Percentiles rank a stretch among this genome's conserved stretches.
Conservation (phyloP, 768 basidiomycete species). For the Tylopilus rubrobrunneus region DNA sequence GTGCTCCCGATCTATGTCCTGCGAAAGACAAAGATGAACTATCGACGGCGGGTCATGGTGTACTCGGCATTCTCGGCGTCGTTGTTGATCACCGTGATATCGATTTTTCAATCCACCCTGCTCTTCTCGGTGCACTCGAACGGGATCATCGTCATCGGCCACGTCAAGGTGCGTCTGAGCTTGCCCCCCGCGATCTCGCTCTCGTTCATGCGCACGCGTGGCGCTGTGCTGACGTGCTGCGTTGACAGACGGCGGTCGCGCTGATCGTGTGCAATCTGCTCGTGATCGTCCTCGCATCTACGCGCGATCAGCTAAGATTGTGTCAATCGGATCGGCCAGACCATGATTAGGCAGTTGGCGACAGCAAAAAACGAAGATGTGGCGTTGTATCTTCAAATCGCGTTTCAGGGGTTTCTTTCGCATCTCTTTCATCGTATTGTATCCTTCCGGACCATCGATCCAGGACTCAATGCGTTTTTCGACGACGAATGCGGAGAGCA, state of each 20-base stretch:
- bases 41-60: constrained; percentile 16
- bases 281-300: constrained; percentile 20
- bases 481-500: background rate
- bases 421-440: background rate
- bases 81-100: constrained; percentile 14
- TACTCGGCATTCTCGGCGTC: constrained; percentile 19
- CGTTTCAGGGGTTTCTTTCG: background rate
- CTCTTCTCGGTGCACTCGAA: background rate
- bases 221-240: too few species aligned
- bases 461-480: background rate
- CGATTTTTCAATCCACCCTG: constrained; percentile 14
- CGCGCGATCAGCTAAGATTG: background rate
- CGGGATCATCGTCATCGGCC: constrained; percentile 15
- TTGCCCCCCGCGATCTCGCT: too few species aligned
- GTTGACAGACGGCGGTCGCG: constrained; percentile 17
- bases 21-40: constrained; percentile 1
- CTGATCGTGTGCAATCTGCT: constrained; percentile 26
- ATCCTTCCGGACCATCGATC: background rate
- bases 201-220: too few species aligned
- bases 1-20: constrained; percentile 14
- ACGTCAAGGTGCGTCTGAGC: constrained; percentile 15
- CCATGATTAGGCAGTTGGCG: background rate
- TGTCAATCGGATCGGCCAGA: background rate
- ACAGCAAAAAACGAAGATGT: background rate
- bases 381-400: background rate